A percentile compares a stretch with the other conserved stretches of the same genome.
Conservation (phyloP, 768 basidiomycete genomes). For the Pleurotus salmoneostramineus region DNA sequence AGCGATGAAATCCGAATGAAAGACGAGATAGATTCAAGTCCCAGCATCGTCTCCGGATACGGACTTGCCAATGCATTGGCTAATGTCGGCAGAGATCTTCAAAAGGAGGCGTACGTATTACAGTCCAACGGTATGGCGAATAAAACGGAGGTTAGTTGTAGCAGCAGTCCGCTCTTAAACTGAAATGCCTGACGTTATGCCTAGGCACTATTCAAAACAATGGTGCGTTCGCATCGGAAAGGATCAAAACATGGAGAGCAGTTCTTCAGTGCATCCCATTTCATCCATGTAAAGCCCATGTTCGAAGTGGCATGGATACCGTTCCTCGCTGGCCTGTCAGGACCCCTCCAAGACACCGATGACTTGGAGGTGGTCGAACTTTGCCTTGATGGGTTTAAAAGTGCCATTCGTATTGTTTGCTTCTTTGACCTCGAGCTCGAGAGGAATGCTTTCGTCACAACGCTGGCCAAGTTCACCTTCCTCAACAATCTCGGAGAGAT, state of each 20-base stretch:
- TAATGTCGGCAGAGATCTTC: slow-evolving; percentile 89
- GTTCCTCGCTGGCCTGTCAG: slow-evolving; percentile 92
- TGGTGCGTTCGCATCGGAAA: slow-evolving; percentile 90
- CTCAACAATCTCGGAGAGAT: slow-evolving; percentile 97
- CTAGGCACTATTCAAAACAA: slow-evolving; percentile 86
- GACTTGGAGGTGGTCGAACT: slow-evolving; percentile 89
- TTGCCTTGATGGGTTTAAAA: slow-evolving; percentile 94
- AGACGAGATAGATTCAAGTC: slow-evolving; percentile 79
- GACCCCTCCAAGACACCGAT: slow-evolving; percentile 91
- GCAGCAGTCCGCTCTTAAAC: not conserved
- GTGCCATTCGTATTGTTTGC: slow-evolving; percentile 94
- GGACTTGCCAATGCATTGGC: slow-evolving; percentile 82
- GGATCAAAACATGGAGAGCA: slow-evolving; percentile 75
- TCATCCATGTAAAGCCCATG: slow-evolving; percentile 97
- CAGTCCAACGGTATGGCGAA: slow-evolving; percentile 95
- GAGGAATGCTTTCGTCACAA: slow-evolving; percentile 98
- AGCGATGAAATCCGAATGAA: slow-evolving; percentile 97
- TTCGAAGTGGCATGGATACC: slow-evolving; percentile 99
- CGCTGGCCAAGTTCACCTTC: slow-evolving; percentile 95
- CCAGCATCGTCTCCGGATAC: slow-evolving; percentile 45
- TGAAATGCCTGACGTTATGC: no score
- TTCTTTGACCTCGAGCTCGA: slow-evolving; percentile 97
- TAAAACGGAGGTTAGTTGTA: slow-evolving; percentile 79
- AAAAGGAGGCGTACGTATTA: slow-evolving; percentile 92
- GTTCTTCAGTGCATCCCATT: slow-evolving; percentile 95